A percentile compares a stretch with the other conserved stretches of the same genome.
phyloP scores from a whole-genome alignment of 2,329 filamentous ascomycete genomes.

The Claviceps humidiphila region DNA sequence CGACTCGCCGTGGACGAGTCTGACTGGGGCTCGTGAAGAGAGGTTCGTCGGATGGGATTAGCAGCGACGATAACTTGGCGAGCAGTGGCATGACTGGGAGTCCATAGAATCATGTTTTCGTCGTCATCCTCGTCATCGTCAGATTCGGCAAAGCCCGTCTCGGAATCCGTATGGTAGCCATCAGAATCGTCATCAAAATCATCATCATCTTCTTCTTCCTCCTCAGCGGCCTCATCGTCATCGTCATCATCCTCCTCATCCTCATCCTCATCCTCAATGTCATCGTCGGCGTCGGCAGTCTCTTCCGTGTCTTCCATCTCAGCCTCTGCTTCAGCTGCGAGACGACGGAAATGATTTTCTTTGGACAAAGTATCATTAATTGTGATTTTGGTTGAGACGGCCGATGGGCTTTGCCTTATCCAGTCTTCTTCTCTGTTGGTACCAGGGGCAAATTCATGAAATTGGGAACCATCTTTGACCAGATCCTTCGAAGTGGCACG shows the following conservation, averaged over 20 bases:
- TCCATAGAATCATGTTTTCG: conserved; percentile 47
- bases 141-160: conserved; percentile 54
- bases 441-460: conserved; percentile 87
- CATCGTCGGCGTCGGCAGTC: conserved; percentile 28
- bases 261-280: conserved; percentile 35
- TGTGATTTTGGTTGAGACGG: conserved; percentile 59
- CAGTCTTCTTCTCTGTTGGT: conserved; percentile 77
- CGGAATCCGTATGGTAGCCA: conserved; percentile 64
- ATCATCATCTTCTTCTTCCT: conserved; percentile 37
- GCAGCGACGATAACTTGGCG: conserved; percentile 23
- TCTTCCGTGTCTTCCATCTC: conserved; percentile 57
- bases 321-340: conserved; percentile 81
- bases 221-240: conserved; percentile 35
- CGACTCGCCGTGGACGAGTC: conserved; percentile 46
- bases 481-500: conserved; percentile 37
- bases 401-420: conserved; percentile 57
- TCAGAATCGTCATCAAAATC: conserved; percentile 44
- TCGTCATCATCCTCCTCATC: conserved; percentile 37
- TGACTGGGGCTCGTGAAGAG: conserved; percentile 37
- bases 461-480: conserved; percentile 46
- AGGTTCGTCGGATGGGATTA: conserved; percentile 18
- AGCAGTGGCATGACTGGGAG: conserved; percentile 29
- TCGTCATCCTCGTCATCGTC: conserved; percentile 57
- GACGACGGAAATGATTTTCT: conserved; percentile 73
- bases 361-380: conserved; percentile 82